These are phyloP conservation scores for Sugiyamaella valdiviana DNA, from an alignment of 805 yeast genomes.

Conservation along the genomic window DNA sequence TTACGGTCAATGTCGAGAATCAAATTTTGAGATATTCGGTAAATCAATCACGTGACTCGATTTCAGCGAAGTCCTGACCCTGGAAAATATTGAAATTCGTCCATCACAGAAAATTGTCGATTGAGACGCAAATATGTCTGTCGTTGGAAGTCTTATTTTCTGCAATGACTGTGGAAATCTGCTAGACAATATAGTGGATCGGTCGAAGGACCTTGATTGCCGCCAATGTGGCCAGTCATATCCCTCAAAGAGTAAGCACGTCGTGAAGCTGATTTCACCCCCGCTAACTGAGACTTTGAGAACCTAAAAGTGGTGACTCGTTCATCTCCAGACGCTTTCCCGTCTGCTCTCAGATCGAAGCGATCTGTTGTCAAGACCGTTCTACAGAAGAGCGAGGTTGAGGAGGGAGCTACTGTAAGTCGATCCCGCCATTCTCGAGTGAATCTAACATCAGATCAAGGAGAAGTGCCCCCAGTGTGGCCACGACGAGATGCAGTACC, in stretches of 20 bases:
- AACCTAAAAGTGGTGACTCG: constrained; percentile 80
- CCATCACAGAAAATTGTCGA: not conserved
- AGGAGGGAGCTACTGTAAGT: constrained; percentile 77
- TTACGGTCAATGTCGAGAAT: not conserved
- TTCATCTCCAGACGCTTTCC: constrained; percentile 90
- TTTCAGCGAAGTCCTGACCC: not conserved
- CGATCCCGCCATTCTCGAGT: no score
- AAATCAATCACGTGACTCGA: not conserved
- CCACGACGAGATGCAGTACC: constrained; percentile 96
- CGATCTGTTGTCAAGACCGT: constrained; percentile 87
- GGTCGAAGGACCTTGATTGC: constrained; percentile 49
- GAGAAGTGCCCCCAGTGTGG: constrained; percentile 99
- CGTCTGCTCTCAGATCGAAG: constrained; percentile 73
- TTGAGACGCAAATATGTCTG: constrained; percentile 55
- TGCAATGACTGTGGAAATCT: constrained; percentile 91
- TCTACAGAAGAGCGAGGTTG: constrained; percentile 67
- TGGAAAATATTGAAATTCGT: not conserved
- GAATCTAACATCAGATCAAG: constrained; percentile 47
- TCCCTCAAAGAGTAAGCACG: constrained; percentile 34
- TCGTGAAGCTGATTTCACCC: not conserved
- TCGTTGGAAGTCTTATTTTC: constrained; percentile 90
- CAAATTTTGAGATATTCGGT: not conserved
- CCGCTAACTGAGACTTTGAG: constrained; percentile 44
- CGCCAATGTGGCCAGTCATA: constrained; percentile 42
- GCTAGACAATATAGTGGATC: constrained; percentile 57